These are phyloP conservation scores for Dactylis glomerata DNA, from an alignment of 176 grass and related monocot species.

Conservation along the genomic window DNA sequence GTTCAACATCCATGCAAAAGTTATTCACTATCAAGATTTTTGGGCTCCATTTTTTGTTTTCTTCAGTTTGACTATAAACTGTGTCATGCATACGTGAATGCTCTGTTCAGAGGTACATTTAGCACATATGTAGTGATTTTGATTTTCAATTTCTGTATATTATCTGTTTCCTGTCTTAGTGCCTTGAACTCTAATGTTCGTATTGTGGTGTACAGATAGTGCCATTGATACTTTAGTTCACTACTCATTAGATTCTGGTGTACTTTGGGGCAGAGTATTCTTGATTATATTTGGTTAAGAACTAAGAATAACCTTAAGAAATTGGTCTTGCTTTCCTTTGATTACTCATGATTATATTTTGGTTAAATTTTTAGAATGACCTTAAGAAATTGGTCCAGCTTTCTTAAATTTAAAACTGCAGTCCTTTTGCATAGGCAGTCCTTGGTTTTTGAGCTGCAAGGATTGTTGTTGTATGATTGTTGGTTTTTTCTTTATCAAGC, in stretches of 20 bases:
- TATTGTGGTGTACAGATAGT: not conserved
- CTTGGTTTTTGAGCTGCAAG: not conserved
- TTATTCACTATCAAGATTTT: not conserved
- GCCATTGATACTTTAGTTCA: not conserved
- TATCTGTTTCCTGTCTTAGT: not conserved
- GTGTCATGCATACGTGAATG: slow-evolving; percentile 65
- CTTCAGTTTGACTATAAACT: slow-evolving; percentile 35
- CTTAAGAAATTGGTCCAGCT: slow-evolving; percentile 8
- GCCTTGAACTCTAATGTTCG: not conserved
- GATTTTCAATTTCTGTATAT: not conserved
- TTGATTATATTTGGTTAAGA: not conserved
- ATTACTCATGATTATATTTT: too few species aligned
- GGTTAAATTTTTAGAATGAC: too few species aligned
- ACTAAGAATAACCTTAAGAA: not conserved
- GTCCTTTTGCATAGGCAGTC: not conserved
- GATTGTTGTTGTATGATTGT: not conserved
- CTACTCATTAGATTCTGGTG: not conserved
- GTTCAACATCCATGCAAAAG: not conserved
- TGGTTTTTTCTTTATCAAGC: not conserved
- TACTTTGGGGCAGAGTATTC: not conserved
- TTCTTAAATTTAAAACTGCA: not conserved
- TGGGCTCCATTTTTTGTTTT: slow-evolving; percentile 23
- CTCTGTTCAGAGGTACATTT: slow-evolving; percentile 61
- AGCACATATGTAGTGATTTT: slow-evolving; percentile 26
- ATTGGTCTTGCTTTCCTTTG: too few species aligned